phyloP scores from a whole-genome alignment of 805 yeast species.

The Candida montana region DNA sequence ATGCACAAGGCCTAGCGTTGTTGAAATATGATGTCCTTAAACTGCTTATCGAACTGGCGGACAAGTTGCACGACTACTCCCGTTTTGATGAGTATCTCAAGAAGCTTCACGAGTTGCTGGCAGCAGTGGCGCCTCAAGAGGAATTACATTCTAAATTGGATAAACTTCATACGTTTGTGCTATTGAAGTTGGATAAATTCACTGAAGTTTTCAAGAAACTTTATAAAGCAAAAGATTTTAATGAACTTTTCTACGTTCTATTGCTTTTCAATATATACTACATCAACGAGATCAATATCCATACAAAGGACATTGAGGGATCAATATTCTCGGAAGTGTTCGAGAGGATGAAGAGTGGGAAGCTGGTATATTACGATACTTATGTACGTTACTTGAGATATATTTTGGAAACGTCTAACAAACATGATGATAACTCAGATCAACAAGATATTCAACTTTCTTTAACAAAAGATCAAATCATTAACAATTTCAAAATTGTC shows the following conservation, averaged over 20 bases:
- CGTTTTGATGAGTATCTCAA: constrained; percentile 8
- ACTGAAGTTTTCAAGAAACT: constrained; percentile 9
- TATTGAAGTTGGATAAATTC: constrained; percentile 5
- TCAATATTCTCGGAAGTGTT: constrained; percentile 1
- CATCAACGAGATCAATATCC: constrained; percentile 2
- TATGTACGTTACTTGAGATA: constrained; percentile 1
- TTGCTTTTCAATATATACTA: constrained; percentile 6
- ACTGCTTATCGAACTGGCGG: not conserved
- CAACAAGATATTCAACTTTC: not conserved
- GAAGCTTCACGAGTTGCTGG: constrained; percentile 4
- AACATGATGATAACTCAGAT: not conserved
- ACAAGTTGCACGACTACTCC: constrained; percentile 1
- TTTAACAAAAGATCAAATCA: constrained; percentile 2
- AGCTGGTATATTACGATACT: constrained; percentile 5
- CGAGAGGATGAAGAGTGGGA: not conserved
- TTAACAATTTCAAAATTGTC: constrained; percentile 1
- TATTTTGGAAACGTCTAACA: not conserved
- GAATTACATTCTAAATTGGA: not conserved
- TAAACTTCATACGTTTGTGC: constrained; percentile 4
- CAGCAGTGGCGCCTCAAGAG: not conserved
- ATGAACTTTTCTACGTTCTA: constrained; percentile 4
- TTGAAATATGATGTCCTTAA: constrained; percentile 5
- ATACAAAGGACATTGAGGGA: not conserved
- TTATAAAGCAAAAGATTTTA: constrained; percentile 1
- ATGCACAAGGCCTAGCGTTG: not conserved